Percentiles rank a stretch among this genome's conserved stretches.
phyloP scores from a whole-genome alignment of 257 asterid species.

The Phtheirospermum japonicum region DNA sequence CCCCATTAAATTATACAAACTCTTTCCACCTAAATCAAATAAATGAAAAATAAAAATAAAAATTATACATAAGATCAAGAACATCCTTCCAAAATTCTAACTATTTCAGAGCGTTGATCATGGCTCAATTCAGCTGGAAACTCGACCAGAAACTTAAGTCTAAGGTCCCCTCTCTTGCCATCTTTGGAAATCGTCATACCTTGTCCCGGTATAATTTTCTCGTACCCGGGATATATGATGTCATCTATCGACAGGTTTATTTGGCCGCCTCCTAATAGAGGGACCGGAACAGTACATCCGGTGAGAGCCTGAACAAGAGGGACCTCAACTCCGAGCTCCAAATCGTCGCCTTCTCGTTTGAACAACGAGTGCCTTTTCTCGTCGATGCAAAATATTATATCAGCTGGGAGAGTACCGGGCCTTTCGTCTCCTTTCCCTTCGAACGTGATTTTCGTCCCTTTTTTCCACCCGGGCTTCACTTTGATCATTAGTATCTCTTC shows the following conservation, averaged over 20 bases:
- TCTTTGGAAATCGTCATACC: slow-evolving; percentile 71
- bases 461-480: slow-evolving; percentile 89
- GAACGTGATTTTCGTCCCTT: slow-evolving; percentile 83
- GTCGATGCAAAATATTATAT: slow-evolving; percentile 64
- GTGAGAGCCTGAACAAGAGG: slow-evolving; percentile 85
- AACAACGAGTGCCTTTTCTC: slow-evolving; percentile 69
- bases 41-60: too few species aligned
- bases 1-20: too few species aligned
- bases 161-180: slow-evolving; percentile 66
- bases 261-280: slow-evolving; percentile 69
- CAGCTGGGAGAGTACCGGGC: slow-evolving; percentile 81
- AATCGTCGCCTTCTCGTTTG: slow-evolving; percentile 62
- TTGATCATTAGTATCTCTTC: slow-evolving; percentile 67
- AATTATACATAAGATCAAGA: too few species aligned
- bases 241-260: slow-evolving; percentile 50
- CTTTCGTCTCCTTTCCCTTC: slow-evolving; percentile 95
- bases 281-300: slow-evolving; percentile 64
- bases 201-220: slow-evolving; percentile 64
- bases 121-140: slow-evolving; percentile 59
- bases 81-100: slow-evolving; percentile 48
- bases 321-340: slow-evolving; percentile 83
- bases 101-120: slow-evolving; percentile 52
- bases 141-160: slow-evolving; percentile 68
- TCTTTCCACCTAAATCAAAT: slow-evolving; percentile 26
- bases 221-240: slow-evolving; percentile 74